Base-by-base conservation (phyloP, 352 stramenopile genomes). In the Halophytophthora polymorphica region DNA sequence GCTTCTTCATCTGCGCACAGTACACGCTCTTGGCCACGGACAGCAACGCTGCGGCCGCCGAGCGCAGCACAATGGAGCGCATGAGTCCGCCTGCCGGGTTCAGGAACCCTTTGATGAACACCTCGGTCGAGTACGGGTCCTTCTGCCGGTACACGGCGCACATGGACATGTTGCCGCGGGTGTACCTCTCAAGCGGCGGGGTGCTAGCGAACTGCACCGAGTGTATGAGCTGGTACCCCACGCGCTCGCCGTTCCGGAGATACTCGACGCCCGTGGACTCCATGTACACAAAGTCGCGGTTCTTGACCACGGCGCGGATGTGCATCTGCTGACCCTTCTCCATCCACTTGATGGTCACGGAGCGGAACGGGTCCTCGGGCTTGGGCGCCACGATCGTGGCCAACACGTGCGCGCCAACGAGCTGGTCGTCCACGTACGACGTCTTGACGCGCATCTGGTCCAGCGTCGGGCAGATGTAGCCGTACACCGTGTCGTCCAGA, bases 271-370 rank as follows among this genome's bases (percentile, higher is more conserved):
- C 66, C 4, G 70, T 80, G 29, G 66, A 41, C 69, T 88, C 72
- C 15, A 88, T 41, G 49, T 74, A 86, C 18, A 88, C 60, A 41
- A 84, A 72, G 70, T 86, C 77, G 31, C 77, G 71, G 33, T 81
- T 80, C 43, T 72, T 72, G 11, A 63, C 58, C 1, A 69, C 21
- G 0, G 60, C 38, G 13, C 62, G 58, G 2, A 49, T 61, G 1
- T 50, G 61, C 23, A 47, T 50, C 50, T 63, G 66, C 1, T 63
- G 54, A 44, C 70, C 66, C 3, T 66, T 19, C 36, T 64, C 61
- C 56, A 66, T 66, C 58, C 62, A 75, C 55, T 75, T 75, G 51
- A 75, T 56, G 6, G 61, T 45, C 11, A 75, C 18, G 19, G 56
- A 60, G 14, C 71, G 71, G 47, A 82, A 86, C 19, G 74, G 74